These are phyloP conservation scores for Ophiostoma australiae DNA, from an alignment of 2,329 filamentous ascomycete genomes.

Conservation along the genomic window DNA sequence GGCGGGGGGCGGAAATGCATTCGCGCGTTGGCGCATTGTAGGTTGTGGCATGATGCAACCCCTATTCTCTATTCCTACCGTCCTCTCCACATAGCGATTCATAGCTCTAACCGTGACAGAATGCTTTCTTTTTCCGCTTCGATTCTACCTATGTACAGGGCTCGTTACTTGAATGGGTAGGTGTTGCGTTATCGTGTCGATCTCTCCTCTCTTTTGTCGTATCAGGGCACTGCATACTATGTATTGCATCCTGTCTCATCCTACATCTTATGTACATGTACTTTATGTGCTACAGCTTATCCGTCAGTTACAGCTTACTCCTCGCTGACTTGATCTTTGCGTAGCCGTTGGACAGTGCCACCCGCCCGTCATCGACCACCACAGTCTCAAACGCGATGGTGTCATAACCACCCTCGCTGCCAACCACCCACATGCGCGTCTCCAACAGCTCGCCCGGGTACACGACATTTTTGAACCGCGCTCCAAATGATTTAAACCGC, in stretches of 20 bases:
- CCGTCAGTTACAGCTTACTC: slow-evolving; percentile 21
- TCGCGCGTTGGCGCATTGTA: background rate
- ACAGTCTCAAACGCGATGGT: slow-evolving; percentile 40
- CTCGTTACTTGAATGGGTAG: background rate
- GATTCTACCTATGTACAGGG: slow-evolving; percentile 12
- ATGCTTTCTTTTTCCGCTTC: background rate
- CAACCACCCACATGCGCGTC: slow-evolving; percentile 41
- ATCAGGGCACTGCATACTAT: background rate
- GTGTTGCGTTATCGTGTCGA: slow-evolving; percentile 8
- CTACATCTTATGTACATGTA: background rate
- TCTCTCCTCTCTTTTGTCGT: background rate
- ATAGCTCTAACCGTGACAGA: background rate
- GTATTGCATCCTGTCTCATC: background rate
- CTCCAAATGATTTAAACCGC: slow-evolving; percentile 41
- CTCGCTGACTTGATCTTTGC: slow-evolving; percentile 25
- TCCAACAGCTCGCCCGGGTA: slow-evolving; percentile 44
- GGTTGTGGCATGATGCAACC: background rate
- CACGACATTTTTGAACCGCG: slow-evolving; percentile 44
- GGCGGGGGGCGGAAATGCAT: background rate
- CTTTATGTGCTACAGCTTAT: background rate
- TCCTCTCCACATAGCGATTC: background rate
- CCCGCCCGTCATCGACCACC: slow-evolving; percentile 37
- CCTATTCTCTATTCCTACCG: background rate
- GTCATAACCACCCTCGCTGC: slow-evolving; percentile 33
- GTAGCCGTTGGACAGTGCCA: slow-evolving; percentile 36